Conservation (phyloP, 73 alveolate genomes). For the Effrenium voratum region DNA sequence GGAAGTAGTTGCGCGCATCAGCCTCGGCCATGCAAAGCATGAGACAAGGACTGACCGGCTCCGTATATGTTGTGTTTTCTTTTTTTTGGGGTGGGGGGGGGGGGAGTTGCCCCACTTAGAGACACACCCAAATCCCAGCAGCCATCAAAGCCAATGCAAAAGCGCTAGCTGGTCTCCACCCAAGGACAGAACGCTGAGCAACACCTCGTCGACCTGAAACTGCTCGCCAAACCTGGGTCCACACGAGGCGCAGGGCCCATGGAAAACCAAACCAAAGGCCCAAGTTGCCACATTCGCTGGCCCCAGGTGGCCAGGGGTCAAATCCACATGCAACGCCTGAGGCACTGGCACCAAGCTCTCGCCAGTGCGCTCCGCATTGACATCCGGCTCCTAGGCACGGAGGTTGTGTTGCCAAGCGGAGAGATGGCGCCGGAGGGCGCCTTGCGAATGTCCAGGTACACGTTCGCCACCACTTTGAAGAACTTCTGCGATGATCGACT, state of each 20-base stretch:
- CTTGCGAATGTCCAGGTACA: conserved; percentile 76
- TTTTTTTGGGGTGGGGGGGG: too few species aligned
- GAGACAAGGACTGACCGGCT: too few species aligned
- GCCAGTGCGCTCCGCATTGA: conserved; percentile 63
- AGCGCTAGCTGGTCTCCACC: too few species aligned
- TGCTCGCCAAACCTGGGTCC: background rate
- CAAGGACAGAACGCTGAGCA: too few species aligned
- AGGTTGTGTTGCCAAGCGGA: background rate
- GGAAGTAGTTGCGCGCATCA: conserved; percentile 66
- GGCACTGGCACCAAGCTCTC: conserved; percentile 60
- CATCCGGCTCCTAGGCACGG: conserved; percentile 38
- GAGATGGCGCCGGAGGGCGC: background rate
- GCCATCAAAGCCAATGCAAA: too few species aligned
- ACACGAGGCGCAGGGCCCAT: too few species aligned
- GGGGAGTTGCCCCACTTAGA: too few species aligned
- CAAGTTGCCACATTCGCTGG: too few species aligned
- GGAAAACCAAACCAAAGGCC: too few species aligned
- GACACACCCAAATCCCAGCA: too few species aligned
- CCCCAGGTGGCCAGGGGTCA: background rate
- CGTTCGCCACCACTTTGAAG: conserved; percentile 78
- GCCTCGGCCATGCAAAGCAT: too few species aligned
- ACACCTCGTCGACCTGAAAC: conserved; percentile 46
- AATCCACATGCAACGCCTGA: background rate
- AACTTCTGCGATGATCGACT: conserved; percentile 17
- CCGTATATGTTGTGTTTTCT: too few species aligned